Evolutionary conservation across 352 stramenopile species (phyloP).

Genomic region (Phytophthora sp.): DNA sequence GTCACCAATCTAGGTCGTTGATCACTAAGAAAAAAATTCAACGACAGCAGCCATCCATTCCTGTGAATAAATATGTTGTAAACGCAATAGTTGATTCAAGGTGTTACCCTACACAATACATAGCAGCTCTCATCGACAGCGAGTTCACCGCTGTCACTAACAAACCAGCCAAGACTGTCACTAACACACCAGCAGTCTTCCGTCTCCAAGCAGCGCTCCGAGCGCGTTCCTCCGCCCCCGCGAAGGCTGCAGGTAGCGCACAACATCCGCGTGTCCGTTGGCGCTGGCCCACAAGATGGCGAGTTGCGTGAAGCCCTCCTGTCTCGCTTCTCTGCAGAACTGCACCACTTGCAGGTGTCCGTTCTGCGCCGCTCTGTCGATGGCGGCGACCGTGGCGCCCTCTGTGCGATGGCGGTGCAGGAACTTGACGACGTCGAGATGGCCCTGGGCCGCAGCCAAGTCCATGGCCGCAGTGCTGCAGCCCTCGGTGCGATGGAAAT

Average conservation of each 20-base stretch:
- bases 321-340: conserved; percentile 33
- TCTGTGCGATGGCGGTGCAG: conserved; percentile 36
- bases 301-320: conserved; percentile 33
- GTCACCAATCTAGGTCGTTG: too few relatives aligned
- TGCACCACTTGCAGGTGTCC: conserved; percentile 37
- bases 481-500: conserved; percentile 33
- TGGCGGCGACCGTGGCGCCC: conserved; percentile 41
- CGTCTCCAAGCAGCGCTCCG: conserved; percentile 14
- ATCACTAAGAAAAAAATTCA: too few relatives aligned
- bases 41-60: too few relatives aligned
- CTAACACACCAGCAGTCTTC: conserved; percentile 25
- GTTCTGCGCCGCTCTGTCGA: conserved; percentile 48
- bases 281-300: conserved; percentile 37
- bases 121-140: too few relatives aligned
- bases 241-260: conserved; percentile 25
- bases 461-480: conserved; percentile 48
- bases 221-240: conserved; percentile 10
- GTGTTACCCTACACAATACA: too few relatives aligned
- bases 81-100: too few relatives aligned
- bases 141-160: too few relatives aligned
- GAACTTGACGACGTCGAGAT: conserved; percentile 42
- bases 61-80: too few relatives aligned
- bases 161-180: background rate
- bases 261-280: conserved; percentile 35
- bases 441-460: conserved; percentile 32